Base-by-base conservation (phyloP, 345 rosid genomes). In the Bretschneidera sinensis region DNA sequence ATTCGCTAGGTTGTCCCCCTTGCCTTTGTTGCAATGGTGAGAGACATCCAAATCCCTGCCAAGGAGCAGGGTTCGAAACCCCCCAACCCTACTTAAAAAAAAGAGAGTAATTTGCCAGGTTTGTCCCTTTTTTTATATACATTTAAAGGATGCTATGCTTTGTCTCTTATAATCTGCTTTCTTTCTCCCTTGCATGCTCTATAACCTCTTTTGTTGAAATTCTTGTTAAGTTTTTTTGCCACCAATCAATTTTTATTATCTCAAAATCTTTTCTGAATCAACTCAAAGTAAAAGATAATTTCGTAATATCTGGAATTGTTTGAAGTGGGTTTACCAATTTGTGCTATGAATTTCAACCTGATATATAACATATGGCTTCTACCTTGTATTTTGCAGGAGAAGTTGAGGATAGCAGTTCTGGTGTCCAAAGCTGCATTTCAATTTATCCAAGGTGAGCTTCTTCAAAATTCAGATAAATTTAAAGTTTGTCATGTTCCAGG, bases 361-460 rank as follows among this genome's bases (percentile, higher is more conserved):
- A 13, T 39, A 39, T 9, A 7, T 39, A 5, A 14, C 2, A 39
- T 11, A 39, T 39, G 45, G 45, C 18, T 22, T 17, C 2, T 4
- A 33, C 33, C 23, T 14, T 52, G 49, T 47, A 47, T 35, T 6
- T 63, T 71, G 59, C 75, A 87, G 95, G 88, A 87, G 67, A 87
- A 87, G 31, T 49, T 84, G 63, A 76, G 95, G 78, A 66, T 87
- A 34, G 88, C 95, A 24, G 88, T 87, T 61, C 74, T 87, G 55
- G 90, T 84, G 48, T 87, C 95, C 13, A 84, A 87, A 77, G 95
- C 95, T 23, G 90, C 88, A 22, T 69, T 80, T 74, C 95, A 84
- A 25, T 82, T 80, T 66, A 74, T 84, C 60, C 69, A 66, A 79
- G 88, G 95, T 79, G 53, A 66, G 63, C 48, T 63, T 64, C 33